Evolutionary conservation across 2,329 filamentous ascomycete genomes (phyloP).

Genomic region (Aspergillus arachidicola): DNA sequence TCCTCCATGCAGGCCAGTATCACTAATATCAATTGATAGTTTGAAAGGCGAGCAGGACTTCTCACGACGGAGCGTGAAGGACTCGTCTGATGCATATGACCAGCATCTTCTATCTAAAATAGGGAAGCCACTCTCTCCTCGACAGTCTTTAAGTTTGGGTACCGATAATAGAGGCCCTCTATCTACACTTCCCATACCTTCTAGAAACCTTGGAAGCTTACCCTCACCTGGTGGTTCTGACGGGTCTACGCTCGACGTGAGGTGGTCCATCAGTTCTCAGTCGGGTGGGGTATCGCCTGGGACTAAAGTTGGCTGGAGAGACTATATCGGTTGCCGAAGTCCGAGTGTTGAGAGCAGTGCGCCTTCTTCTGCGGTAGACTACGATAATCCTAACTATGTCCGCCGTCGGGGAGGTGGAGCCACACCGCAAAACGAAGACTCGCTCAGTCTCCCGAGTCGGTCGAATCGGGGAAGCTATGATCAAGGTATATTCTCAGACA

Average conservation of each 20-base stretch:
- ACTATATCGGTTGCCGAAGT: constrained; percentile 45
- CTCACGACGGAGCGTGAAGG: constrained; percentile 59
- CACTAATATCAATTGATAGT: constrained; percentile 36
- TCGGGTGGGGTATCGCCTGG: constrained; percentile 46
- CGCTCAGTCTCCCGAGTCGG: constrained; percentile 51
- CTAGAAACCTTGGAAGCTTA: constrained; percentile 34
- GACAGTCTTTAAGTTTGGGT: constrained; percentile 40
- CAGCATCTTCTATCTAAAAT: constrained; percentile 65
- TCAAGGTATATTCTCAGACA: constrained; percentile 56
- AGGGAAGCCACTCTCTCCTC: constrained; percentile 60
- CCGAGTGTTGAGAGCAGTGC: constrained; percentile 48
- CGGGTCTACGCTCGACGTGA: constrained; percentile 35
- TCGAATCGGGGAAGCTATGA: constrained; percentile 66
- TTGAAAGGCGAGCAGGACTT: constrained; percentile 63
- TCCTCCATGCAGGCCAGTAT: background rate
- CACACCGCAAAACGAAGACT: constrained; percentile 53
- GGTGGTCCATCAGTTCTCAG: constrained; percentile 44
- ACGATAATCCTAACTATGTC: constrained; percentile 40
- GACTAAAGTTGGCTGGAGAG: constrained; percentile 43
- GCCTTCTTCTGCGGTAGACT: constrained; percentile 42
- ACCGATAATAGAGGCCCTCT: constrained; percentile 33
- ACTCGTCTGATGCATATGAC: constrained; percentile 64
- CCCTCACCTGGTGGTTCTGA: constrained; percentile 37
- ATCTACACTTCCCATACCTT: constrained; percentile 37
- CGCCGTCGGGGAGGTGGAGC: constrained; percentile 54